Evolutionary conservation across 805 yeast species (phyloP), one percentile per base, ranked within the genome.

Genomic region (Zygoascus flipseniorum): DNA sequence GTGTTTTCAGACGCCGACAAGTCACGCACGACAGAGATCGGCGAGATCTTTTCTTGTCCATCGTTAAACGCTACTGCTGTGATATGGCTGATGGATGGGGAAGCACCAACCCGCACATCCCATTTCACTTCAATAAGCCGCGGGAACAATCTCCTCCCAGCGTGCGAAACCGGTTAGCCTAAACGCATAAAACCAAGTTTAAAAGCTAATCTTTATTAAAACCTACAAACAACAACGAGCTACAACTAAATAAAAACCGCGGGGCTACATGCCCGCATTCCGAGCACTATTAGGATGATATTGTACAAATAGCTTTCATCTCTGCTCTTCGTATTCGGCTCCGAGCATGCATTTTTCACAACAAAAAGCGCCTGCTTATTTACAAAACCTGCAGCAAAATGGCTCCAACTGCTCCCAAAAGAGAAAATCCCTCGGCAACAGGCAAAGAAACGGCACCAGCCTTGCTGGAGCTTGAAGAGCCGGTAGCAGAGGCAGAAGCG

Each of bases 1-100:
- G 71, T 1, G 85, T 80, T 61, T 81, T 81, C 54, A 79, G 70
- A 60, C 73, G 76, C 13, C 84, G 69, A 57, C 86, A 81, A 14
- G 72, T 69, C 13, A 69, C 69, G 62, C 86, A 81, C 8, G 72
- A 63, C 72, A 78, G 39, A 69, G 72, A 0, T 69, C 71, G 56
- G 65, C 75, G 52, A 75, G 65, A 52, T 68, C 69, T 18, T 42
- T 35, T 47, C 47, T 47, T 32, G 18, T 46, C 49, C 49, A 46
- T 46, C 16, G 26, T 43, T 43, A 4, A 23, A 23, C 28, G 28
- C 28, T 23, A 6, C n/a, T n/a, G 28, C 6, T 23, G 28, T 23
- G 28, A 23, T 23, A 23, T 23, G 28, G 28, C 28, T 3, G 28
- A 4, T 6, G 28, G 6, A 23, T 23, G 28, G 28, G 28, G 28